phyloP scores from a whole-genome alignment of 2,329 filamentous ascomycete species.

The Calonectria henricotiae region DNA sequence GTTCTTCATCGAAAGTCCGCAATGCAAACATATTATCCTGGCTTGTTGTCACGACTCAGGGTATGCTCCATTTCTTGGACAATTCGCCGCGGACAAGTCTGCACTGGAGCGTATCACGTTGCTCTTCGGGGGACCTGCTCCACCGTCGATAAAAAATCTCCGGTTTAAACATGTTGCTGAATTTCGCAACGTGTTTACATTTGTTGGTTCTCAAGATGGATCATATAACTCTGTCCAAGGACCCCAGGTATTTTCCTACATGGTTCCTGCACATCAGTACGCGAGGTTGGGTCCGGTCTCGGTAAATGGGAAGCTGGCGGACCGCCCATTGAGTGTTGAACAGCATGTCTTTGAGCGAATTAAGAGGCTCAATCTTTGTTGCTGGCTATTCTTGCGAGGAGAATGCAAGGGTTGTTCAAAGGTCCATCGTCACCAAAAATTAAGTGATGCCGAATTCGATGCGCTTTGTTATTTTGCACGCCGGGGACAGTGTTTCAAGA shows the following conservation, averaged over 20 bases:
- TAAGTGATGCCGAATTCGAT: background rate
- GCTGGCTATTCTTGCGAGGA: background rate
- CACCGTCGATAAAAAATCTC: background rate
- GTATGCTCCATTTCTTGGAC: background rate
- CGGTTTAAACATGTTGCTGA: background rate
- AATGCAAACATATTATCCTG: background rate
- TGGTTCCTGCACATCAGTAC: background rate
- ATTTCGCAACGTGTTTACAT: background rate
- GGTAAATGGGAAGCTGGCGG: background rate
- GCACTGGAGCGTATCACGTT: background rate
- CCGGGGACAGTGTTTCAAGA: background rate
- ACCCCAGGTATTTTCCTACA: background rate
- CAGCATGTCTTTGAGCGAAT: background rate
- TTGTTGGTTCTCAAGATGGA: background rate
- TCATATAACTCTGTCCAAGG: background rate
- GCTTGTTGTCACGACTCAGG: background rate
- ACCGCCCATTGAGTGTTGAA: background rate
- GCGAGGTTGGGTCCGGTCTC: background rate
- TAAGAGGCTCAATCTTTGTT: background rate
- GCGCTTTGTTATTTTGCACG: background rate
- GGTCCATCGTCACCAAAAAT: background rate
- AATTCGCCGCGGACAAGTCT: background rate
- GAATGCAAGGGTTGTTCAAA: background rate
- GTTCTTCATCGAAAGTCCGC: background rate
- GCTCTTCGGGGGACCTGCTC: background rate